These are phyloP conservation scores for Dianthus caryophyllus DNA, from an alignment of 148 eudicot species.

Conservation along the genomic window DNA sequence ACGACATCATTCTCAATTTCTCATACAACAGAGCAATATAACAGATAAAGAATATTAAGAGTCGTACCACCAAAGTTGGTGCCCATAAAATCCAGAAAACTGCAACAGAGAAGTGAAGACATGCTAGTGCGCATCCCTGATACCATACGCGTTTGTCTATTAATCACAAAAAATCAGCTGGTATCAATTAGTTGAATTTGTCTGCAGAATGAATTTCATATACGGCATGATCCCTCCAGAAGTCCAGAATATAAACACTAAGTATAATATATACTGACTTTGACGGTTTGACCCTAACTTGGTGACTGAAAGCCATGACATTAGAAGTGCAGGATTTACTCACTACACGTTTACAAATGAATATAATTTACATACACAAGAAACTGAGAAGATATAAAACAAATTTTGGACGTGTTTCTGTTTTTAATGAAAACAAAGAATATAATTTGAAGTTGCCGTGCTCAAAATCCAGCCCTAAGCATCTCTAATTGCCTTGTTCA, in stretches of 20 bases:
- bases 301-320: constrained; percentile 3
- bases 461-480: too few species aligned
- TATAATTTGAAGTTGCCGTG: too few species aligned
- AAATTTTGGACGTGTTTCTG: not conserved
- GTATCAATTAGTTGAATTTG: not conserved
- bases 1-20: too few species aligned
- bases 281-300: not conserved
- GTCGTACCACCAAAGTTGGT: constrained; percentile 72
- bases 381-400: not conserved
- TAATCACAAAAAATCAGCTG: constrained; percentile 1
- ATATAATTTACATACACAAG: not conserved
- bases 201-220: not conserved
- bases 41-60: not conserved
- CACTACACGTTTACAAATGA: not conserved
- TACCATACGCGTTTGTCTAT: constrained; percentile 79
- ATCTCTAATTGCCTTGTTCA: too few species aligned
- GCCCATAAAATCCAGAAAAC: constrained; percentile 94
- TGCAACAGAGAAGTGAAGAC: constrained; percentile 64
- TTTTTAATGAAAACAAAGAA: not conserved
- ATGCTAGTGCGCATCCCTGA: constrained; percentile 69
- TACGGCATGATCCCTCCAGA: not conserved
- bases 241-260: not conserved
- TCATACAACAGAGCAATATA: not conserved
- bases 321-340: not conserved
- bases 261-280: not conserved